Conservation (phyloP, 2,329 filamentous ascomycete species). For the Diaporthe australafricana region DNA sequence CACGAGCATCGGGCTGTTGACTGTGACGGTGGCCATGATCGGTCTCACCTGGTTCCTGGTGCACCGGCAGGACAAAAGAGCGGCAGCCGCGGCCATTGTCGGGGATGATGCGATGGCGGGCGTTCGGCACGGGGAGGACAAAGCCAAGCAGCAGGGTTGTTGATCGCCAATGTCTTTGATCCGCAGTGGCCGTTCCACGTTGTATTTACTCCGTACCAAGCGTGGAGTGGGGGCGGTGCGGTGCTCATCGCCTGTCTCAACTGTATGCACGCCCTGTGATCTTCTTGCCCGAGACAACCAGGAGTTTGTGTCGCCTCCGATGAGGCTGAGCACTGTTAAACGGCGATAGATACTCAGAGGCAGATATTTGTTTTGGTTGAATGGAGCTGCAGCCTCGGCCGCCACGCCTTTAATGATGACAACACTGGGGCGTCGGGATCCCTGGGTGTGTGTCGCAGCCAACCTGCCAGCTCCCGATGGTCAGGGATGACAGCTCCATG, state of each 20-base stretch:
- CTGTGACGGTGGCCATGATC: conserved; percentile 42
- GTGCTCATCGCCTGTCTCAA: background rate
- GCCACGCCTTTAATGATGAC: background rate
- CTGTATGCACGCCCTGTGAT: background rate
- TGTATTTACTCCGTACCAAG: background rate
- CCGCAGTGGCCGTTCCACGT: background rate
- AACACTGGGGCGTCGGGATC: conserved; percentile 7
- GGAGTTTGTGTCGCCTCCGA: background rate
- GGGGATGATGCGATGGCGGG: conserved; percentile 5
- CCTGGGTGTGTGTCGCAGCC: conserved; percentile 16
- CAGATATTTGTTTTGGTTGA: background rate
- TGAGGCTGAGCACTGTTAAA: background rate
- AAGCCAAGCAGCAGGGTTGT: background rate
- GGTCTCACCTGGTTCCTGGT: conserved; percentile 42
- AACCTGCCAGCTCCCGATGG: too few species aligned
- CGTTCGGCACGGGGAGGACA: background rate
- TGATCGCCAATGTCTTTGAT: background rate
- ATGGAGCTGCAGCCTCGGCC: background rate
- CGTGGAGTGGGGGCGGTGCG: background rate
- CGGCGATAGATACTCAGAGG: background rate
- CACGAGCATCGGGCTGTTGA: conserved; percentile 49
- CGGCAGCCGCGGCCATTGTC: background rate
- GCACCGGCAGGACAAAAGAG: conserved; percentile 33
- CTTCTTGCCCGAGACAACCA: background rate
- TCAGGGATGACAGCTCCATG: conserved; percentile 25